Conservation (phyloP, 176 grass and related monocot species). For the Triticum turgidum region DNA sequence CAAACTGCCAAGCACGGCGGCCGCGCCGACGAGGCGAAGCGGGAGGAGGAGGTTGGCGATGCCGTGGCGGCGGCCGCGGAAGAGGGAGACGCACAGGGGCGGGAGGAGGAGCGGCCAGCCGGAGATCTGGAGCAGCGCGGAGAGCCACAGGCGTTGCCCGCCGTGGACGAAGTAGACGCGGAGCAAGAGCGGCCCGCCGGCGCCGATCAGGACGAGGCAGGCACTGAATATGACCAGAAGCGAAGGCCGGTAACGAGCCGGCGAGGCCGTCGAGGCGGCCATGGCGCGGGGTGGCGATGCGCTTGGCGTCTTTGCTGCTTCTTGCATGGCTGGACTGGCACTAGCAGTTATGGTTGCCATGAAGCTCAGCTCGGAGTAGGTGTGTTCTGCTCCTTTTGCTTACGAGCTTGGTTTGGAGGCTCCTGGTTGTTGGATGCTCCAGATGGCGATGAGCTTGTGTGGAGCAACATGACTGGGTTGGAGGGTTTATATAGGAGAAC, state of each 20-base stretch:
- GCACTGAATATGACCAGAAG: conserved; percentile 45
- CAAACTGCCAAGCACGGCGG: conserved; percentile 34
- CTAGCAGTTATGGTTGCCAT: conserved; percentile 23
- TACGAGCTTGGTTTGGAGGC: background rate
- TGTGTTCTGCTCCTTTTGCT: background rate
- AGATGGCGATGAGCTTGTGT: background rate
- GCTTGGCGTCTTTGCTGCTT: background rate
- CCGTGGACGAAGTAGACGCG: conserved; percentile 75
- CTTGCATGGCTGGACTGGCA: conserved; percentile 30
- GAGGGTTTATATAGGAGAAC: background rate
- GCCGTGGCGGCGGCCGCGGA: conserved; percentile 5
- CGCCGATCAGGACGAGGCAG: conserved; percentile 56
- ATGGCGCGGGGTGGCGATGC: background rate
- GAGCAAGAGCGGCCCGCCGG: conserved; percentile 48
- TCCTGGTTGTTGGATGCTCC: background rate
- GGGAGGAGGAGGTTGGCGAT: conserved; percentile 34
- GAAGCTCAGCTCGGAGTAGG: background rate
- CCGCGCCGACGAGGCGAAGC: conserved; percentile 27
- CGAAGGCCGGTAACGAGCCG: conserved; percentile 17
- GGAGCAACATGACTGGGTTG: background rate
- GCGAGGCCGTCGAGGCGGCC: background rate
- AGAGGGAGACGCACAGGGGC: conserved; percentile 36
- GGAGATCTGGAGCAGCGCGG: conserved; percentile 48
- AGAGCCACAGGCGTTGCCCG: conserved; percentile 53
- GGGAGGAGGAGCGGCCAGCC: conserved; percentile 67